Conservation (phyloP, 2,329 filamentous ascomycete genomes). For the Cladorrhinum sp. region DNA sequence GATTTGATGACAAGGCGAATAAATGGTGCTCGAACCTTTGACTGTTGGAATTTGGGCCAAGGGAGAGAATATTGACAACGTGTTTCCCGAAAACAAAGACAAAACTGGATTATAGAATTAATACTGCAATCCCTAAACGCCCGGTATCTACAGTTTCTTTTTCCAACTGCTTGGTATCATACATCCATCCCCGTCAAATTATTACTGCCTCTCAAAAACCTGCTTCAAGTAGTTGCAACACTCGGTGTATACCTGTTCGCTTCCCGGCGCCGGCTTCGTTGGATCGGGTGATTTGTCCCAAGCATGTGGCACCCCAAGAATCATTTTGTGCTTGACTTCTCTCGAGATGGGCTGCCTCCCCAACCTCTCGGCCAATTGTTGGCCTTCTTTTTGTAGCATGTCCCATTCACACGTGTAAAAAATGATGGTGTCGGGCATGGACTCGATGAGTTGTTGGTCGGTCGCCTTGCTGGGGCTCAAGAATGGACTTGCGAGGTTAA, state of each 20-base stretch:
- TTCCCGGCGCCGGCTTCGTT: slow-evolving; percentile 47
- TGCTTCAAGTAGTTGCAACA: slow-evolving; percentile 51
- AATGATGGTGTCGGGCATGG: slow-evolving; percentile 52
- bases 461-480: slow-evolving; percentile 58
- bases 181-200: background rate
- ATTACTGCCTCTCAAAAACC: slow-evolving; percentile 36
- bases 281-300: slow-evolving; percentile 68
- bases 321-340: slow-evolving; percentile 56
- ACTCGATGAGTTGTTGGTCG: slow-evolving; percentile 45
- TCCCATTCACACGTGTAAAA: slow-evolving; percentile 63
- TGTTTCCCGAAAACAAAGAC: background rate
- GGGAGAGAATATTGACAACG: too few relatives aligned
- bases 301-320: slow-evolving; percentile 58
- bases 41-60: too few relatives aligned
- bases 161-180: background rate
- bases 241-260: slow-evolving; percentile 52
- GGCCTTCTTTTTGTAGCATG: slow-evolving; percentile 60
- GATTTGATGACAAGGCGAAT: background rate
- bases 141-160: background rate
- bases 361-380: slow-evolving; percentile 60
- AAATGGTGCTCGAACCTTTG: background rate
- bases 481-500: slow-evolving; percentile 49
- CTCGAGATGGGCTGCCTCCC: slow-evolving; percentile 47
- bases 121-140: background rate
- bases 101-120: background rate